phyloP scores from a whole-genome alignment of 164 flowering plant genomes.

The Malania oleifera region DNA sequence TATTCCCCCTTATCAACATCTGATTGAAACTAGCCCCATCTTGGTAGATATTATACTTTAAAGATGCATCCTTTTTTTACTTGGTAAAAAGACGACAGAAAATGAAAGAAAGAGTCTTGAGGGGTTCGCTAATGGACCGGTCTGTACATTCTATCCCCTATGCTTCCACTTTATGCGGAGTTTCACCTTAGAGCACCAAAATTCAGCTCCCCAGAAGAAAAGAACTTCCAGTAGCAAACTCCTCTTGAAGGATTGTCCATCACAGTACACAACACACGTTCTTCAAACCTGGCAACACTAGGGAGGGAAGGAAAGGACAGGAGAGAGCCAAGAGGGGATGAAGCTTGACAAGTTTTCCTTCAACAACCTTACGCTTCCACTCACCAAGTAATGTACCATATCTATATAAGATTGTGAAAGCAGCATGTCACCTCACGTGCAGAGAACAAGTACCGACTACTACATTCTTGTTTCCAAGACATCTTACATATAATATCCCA shows the following conservation, averaged over 20 bases:
- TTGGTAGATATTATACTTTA: no score
- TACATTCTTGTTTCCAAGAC: conserved; percentile 1
- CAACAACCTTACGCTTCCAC: no score
- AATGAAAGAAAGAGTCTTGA: no score
- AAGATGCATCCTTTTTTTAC: no score
- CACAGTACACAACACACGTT: conserved; percentile 21
- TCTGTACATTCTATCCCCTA: not conserved
- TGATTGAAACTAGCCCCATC: no score
- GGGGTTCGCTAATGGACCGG: no score
- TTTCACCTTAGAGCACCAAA: not conserved
- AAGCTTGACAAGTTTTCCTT: not conserved
- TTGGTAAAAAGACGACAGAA: no score
- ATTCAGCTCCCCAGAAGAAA: not conserved
- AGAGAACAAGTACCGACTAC: not conserved
- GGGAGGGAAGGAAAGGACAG: not conserved
- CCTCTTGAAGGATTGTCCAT: conserved; percentile 18
- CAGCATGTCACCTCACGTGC: not conserved
- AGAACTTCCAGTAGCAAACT: not conserved
- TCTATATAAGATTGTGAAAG: no score
- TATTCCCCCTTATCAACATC: no score
- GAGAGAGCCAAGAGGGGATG: not conserved
- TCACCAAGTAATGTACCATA: no score
- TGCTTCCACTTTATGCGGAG: not conserved
- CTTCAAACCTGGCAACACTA: not conserved
- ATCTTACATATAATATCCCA: not conserved